A percentile compares a stretch with the other conserved stretches of the same genome.
phyloP scores from a whole-genome alignment of 306 rosid species.

The Vigna angularis region DNA sequence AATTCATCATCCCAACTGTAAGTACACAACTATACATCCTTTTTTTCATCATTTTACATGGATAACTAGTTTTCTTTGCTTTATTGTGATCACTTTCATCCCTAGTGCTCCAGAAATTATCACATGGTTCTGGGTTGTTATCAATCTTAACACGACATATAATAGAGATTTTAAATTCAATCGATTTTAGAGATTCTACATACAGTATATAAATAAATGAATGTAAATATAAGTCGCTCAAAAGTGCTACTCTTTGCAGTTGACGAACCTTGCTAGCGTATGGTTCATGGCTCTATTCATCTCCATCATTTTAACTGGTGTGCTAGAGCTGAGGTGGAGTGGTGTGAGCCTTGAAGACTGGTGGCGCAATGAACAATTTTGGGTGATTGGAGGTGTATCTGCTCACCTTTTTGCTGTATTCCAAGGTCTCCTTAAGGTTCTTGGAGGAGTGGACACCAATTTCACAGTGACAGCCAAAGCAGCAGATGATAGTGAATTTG shows the following conservation, averaged over 20 bases:
- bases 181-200: no score
- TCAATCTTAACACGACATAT: not conserved
- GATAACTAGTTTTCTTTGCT: not conserved
- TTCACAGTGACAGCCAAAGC: slow-evolving; percentile 15
- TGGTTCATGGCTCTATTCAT: slow-evolving; percentile 19
- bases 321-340: slow-evolving; percentile 13
- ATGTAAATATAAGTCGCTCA: no score
- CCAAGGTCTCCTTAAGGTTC: slow-evolving; percentile 20
- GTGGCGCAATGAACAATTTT: slow-evolving; percentile 18
- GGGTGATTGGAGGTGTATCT: not conserved
- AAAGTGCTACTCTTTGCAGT: not conserved
- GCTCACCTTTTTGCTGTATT: slow-evolving; percentile 12
- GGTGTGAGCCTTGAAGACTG: slow-evolving; percentile 1
- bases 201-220: no score
- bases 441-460: slow-evolving; percentile 11
- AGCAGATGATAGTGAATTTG: not conserved
- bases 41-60: not conserved
- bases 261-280: slow-evolving; percentile 10
- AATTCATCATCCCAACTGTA: slow-evolving; percentile 6
- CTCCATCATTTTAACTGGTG: slow-evolving; percentile 14
- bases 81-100: not conserved
- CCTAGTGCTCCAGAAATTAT: not conserved
- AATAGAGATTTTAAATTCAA: not conserved
- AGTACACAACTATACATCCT: not conserved
- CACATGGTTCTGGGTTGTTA: not conserved